phyloP scores from a whole-genome alignment of 75 land plant genomes.

The Azolla pinnata region DNA sequence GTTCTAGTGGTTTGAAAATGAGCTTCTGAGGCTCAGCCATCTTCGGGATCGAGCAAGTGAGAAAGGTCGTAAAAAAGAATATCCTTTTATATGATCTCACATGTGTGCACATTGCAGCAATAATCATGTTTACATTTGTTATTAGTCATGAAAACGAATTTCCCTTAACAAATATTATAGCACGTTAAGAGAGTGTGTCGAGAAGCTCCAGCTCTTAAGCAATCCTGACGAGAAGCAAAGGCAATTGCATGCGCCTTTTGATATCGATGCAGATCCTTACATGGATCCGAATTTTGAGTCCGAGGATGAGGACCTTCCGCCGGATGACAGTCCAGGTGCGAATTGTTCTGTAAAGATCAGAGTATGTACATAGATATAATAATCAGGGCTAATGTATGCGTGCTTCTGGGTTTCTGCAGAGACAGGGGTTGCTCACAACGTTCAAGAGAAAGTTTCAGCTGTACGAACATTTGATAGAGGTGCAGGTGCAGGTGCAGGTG shows the following conservation, averaged over 20 bases:
- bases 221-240: conserved; percentile 71
- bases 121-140: neutral
- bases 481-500: too few species aligned
- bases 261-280: conserved; percentile 72
- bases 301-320: conserved; percentile 52
- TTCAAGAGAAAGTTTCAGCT: neutral
- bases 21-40: conserved; percentile 66
- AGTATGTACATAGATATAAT: neutral
- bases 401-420: neutral
- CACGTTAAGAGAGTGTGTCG: conserved; percentile 97
- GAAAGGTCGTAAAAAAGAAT: conserved; percentile 87
- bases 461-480: neutral
- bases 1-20: conserved; percentile 79
- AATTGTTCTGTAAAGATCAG: neutral
- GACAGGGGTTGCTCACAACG: neutral
- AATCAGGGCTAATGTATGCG: neutral
- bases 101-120: neutral
- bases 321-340: conserved; percentile 34
- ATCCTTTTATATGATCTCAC: conserved; percentile 50
- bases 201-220: conserved; percentile 72
- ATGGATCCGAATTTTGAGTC: conserved; percentile 92
- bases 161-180: conserved; percentile 38
- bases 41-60: conserved; percentile 98
- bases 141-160: neutral
- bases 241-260: conserved; percentile 59